Conservation (phyloP, 2,329 filamentous ascomycete genomes). For the Monilinia polystroma region DNA sequence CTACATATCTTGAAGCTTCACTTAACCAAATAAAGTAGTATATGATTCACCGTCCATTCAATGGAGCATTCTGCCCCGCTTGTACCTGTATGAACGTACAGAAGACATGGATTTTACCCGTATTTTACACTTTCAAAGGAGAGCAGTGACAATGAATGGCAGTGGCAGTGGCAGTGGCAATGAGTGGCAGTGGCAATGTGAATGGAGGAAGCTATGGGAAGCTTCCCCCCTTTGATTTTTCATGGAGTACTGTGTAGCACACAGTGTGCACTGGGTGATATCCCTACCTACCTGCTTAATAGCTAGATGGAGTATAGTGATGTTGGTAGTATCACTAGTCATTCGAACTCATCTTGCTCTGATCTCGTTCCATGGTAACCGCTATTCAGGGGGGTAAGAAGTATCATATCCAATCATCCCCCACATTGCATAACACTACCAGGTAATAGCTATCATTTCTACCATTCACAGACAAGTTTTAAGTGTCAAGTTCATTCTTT, state of each 20-base stretch:
- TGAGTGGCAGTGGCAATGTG: too few relatives aligned
- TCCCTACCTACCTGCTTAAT: too few relatives aligned
- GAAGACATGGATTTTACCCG: not conserved
- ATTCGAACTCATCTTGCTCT: too few relatives aligned
- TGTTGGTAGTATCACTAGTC: too few relatives aligned
- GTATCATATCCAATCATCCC: not conserved
- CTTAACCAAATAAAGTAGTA: constrained; percentile 3
- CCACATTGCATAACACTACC: constrained; percentile 1
- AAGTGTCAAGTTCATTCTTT: not conserved
- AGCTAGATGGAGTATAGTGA: too few relatives aligned
- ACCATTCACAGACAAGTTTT: constrained; percentile 1
- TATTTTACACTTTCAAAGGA: not conserved
- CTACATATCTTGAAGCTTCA: not conserved
- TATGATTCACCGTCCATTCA: not conserved
- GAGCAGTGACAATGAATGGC: too few relatives aligned
- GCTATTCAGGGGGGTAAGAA: too few relatives aligned
- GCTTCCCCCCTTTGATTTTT: too few relatives aligned
- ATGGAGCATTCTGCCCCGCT: not conserved
- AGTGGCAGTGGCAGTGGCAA: too few relatives aligned
- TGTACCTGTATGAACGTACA: not conserved
- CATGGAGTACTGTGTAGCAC: too few relatives aligned
- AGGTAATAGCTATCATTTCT: not conserved
- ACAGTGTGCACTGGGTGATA: too few relatives aligned
- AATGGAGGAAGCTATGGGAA: too few relatives aligned
- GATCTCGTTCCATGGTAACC: constrained; percentile 2